Base-by-base conservation (phyloP, 257 asterid species). In the Solanum okadae region DNA sequence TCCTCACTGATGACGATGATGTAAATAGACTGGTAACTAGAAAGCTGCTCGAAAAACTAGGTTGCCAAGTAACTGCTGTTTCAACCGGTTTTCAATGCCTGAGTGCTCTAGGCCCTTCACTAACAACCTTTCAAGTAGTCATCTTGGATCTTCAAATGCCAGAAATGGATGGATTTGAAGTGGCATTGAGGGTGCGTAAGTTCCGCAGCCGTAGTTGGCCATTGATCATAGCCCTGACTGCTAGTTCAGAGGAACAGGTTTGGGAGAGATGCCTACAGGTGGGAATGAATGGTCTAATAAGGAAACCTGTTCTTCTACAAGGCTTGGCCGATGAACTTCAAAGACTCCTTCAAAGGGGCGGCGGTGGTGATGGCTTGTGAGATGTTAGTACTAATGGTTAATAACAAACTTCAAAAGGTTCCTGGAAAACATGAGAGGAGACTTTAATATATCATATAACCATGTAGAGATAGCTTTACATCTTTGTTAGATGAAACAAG, bases 121-220 rank as follows among this genome's bases (percentile, higher is more conserved):
- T 89, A 33, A 88, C 91, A 2, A 25, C 87, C 35, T 91, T 75
- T 71, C 90, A 89, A 83, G 86, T 92, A 20, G 91, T 92, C 42
- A 46, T 92, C n/a, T 78, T 92, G 90, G 94, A 92, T 68, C 93
- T 92, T 89, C 93, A 92, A 82, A 92, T 92, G 94, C 92, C 93
- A 5, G 94, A 92, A 38, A 92, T 92, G 91, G 94, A 92, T 61
- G 94, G 94, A 25, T 92, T 85, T 31, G 94, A 92, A 87, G 94
- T 92, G 61, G 92, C 93, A 6, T 87, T 29, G 84, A 92, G 92
- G 33, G 90, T 91, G 40, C 91, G 93, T n/a, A 91, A 92, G 86
- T 92, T 85, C 72, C 63, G 91, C 37, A 92, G 94, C 20, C 92
- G 90, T 10, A 89, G 77, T 52, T 90, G 93, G 94, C 94, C 94